Evolutionary conservation across 2,329 filamentous ascomycete species (phyloP).

Genomic region (Ascochyta rabiei): DNA sequence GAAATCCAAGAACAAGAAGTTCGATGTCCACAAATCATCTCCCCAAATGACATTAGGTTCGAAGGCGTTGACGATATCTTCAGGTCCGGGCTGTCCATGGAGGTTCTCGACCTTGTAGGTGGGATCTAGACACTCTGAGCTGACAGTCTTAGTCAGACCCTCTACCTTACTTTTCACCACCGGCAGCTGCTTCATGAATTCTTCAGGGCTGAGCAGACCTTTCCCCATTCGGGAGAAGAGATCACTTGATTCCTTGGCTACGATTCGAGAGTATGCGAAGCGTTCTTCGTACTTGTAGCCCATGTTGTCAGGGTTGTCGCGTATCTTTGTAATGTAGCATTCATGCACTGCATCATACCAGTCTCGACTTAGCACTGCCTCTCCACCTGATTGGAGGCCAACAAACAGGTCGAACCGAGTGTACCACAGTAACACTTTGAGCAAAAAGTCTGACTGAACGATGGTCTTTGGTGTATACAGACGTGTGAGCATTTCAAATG

Average conservation of each 20-base stretch:
- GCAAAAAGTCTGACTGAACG: conserved; percentile 71
- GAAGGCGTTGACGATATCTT: conserved; percentile 77
- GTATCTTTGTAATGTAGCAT: conserved; percentile 66
- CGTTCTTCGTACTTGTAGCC: conserved; percentile 71
- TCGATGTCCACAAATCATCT: conserved; percentile 74
- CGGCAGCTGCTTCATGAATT: conserved; percentile 68
- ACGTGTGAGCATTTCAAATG: conserved; percentile 77
- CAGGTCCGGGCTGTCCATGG: conserved; percentile 59
- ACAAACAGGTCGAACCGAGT: conserved; percentile 85
- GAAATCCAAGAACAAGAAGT: conserved; percentile 77
- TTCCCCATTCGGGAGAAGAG: conserved; percentile 73
- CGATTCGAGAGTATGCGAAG: conserved; percentile 69
- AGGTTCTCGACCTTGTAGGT: conserved; percentile 69
- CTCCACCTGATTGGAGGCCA: conserved; percentile 80
- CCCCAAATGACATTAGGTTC: conserved; percentile 69
- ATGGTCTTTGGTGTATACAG: conserved; percentile 79
- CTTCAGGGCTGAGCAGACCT: conserved; percentile 66
- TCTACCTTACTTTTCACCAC: conserved; percentile 51
- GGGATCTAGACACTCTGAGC: conserved; percentile 66
- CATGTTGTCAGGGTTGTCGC: conserved; percentile 66
- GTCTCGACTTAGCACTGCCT: conserved; percentile 72
- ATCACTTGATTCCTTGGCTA: conserved; percentile 80
- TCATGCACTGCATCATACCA: conserved; percentile 75
- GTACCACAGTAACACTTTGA: conserved; percentile 87
- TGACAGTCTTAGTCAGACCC: conserved; percentile 58